phyloP scores from a whole-genome alignment of 2,329 filamentous ascomycete genomes.

The Monilinia fructigena region DNA sequence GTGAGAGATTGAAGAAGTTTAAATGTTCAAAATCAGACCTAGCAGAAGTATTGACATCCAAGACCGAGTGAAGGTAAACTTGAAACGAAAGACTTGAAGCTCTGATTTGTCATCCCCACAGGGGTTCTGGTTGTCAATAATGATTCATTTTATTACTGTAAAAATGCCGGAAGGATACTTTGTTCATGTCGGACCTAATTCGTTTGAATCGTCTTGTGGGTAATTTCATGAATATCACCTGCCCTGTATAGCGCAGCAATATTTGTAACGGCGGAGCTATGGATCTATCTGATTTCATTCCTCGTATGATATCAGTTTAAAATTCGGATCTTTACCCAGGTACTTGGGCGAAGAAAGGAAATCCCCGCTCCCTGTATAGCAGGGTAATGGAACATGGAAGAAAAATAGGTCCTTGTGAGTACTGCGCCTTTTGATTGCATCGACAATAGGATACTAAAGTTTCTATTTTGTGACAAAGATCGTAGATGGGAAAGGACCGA shows the following conservation, averaged over 20 bases:
- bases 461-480: neutral
- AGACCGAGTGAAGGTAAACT: neutral
- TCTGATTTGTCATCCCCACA: neutral
- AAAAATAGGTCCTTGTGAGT: neutral
- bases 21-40: neutral
- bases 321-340: constrained; percentile 1
- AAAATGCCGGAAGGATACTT: neutral
- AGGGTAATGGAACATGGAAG: neutral
- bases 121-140: neutral
- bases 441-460: too few relatives aligned
- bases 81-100: neutral
- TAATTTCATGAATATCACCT: neutral
- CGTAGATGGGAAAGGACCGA: neutral
- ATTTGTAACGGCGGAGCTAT: neutral
- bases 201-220: neutral
- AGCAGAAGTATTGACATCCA: neutral
- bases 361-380: neutral
- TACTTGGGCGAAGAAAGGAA: neutral
- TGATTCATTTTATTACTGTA: neutral
- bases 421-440: neutral
- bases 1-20: neutral
- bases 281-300: constrained; percentile 7
- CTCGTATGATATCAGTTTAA: neutral
- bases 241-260: neutral
- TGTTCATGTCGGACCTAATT: neutral